These are phyloP conservation scores for Phytophthora hibernalis DNA, from an alignment of 352 stramenopile species.

Conservation along the genomic window DNA sequence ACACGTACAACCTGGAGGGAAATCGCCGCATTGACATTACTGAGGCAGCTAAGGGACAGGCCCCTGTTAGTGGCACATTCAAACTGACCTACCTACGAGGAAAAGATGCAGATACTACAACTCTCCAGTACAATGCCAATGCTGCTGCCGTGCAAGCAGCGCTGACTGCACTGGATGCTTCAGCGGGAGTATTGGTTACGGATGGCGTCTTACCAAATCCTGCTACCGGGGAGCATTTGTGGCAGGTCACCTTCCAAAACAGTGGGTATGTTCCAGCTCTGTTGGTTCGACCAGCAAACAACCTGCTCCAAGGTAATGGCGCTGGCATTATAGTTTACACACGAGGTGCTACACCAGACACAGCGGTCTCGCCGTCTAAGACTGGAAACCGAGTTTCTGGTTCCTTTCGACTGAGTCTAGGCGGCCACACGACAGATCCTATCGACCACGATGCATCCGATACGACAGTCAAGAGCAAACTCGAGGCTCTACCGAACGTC, in stretches of 20 bases:
- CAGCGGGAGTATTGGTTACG: constrained; percentile 75
- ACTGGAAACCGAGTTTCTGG: constrained; percentile 91
- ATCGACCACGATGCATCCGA: constrained; percentile 95
- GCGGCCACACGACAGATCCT: constrained; percentile 84
- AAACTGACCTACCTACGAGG: constrained; percentile 87
- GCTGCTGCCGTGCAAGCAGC: constrained; percentile 65
- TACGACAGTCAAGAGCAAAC: constrained; percentile 88
- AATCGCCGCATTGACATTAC: constrained; percentile 89
- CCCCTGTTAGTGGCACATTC: constrained; percentile 90
- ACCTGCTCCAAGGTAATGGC: constrained; percentile 89
- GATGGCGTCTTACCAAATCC: constrained; percentile 59
- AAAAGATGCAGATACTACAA: constrained; percentile 76
- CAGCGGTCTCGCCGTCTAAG: constrained; percentile 51
- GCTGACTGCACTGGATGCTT: constrained; percentile 83
- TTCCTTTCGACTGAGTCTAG: constrained; percentile 88
- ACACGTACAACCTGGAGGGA: constrained; percentile 90
- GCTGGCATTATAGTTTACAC: constrained; percentile 84
- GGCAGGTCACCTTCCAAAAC: constrained; percentile 91
- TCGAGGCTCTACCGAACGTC: constrained; percentile 95
- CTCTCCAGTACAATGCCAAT: constrained; percentile 65
- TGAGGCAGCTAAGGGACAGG: constrained; percentile 82
- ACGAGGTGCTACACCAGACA: constrained; percentile 51
- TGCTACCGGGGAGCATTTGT: constrained; percentile 70
- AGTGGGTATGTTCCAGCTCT: constrained; percentile 92
- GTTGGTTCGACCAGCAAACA: constrained; percentile 74